Evolutionary conservation across 202 grass and related monocot genomes (phyloP).

Genomic region (Miscanthus sacchariflorus): DNA sequence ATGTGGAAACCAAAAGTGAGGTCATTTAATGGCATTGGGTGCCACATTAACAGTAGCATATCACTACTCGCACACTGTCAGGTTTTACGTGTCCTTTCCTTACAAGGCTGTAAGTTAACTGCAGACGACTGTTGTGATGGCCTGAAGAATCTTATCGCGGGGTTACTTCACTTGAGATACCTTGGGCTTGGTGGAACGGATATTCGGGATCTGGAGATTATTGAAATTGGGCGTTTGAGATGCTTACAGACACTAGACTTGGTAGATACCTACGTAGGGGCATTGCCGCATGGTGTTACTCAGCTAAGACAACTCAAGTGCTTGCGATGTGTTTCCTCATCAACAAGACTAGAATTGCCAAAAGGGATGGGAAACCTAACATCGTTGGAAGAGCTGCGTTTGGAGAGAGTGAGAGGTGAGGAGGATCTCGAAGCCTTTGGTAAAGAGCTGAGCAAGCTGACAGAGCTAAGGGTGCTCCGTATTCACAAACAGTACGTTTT

Average conservation of each 20-base stretch:
- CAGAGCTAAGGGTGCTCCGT: background rate
- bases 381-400: background rate
- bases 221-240: background rate
- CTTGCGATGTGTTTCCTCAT: background rate
- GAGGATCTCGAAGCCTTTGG: background rate
- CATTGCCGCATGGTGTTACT: background rate
- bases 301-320: conserved; percentile 15
- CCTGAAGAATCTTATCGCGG: background rate
- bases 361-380: conserved; percentile 12
- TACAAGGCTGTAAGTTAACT: background rate
- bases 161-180: conserved; percentile 7
- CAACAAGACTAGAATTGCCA: background rate
- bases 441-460: background rate
- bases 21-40: background rate
- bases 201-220: background rate
- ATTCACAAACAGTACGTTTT: background rate
- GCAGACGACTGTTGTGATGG: no score
- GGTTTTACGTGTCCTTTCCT: conserved; percentile 11
- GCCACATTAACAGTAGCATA: no score
- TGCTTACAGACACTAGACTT: background rate
- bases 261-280: background rate
- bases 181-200: background rate
- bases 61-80: no score
- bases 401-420: background rate
- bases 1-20: background rate